Percentiles rank a stretch among this genome's conserved stretches.
phyloP scores from a whole-genome alignment of 495 filamentous ascomycete species.

The Thermochaetoides thermophila region DNA sequence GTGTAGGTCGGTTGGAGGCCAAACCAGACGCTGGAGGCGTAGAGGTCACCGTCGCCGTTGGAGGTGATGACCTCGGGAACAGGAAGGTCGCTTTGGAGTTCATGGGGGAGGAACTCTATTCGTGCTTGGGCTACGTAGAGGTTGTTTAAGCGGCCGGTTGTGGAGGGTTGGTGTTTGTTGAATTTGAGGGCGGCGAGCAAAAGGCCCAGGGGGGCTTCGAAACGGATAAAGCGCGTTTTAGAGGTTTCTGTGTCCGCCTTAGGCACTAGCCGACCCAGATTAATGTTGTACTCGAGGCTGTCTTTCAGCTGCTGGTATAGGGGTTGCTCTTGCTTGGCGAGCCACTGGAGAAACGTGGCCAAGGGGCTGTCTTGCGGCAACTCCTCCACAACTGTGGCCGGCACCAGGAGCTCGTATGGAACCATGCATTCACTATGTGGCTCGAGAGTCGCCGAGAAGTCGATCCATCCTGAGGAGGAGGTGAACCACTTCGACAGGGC shows the following conservation, averaged over 20 bases:
- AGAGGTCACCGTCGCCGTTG: slow-evolving; percentile 56
- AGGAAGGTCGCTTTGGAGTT: slow-evolving; percentile 50
- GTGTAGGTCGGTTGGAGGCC: slow-evolving; percentile 76
- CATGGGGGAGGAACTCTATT: slow-evolving; percentile 45
- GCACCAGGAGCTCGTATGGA: slow-evolving; percentile 1
- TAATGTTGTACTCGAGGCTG: neutral
- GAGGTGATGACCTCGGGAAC: slow-evolving; percentile 45
- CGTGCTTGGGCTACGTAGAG: slow-evolving; percentile 80
- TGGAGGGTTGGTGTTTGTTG: slow-evolving; percentile 7
- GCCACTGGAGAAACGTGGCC: neutral
- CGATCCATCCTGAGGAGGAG: neutral
- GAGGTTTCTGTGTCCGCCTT: too few relatives aligned
- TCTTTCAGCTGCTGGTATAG: neutral
- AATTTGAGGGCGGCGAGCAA: slow-evolving; percentile 21
- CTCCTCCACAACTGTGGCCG: neutral
- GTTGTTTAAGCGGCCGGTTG: slow-evolving; percentile 8
- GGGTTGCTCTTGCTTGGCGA: neutral
- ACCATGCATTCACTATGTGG: neutral
- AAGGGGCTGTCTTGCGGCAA: neutral
- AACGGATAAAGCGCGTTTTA: slow-evolving; percentile 25
- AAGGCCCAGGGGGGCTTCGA: slow-evolving; percentile 24
- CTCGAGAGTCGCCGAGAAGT: neutral
- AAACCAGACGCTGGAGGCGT: slow-evolving; percentile 77
- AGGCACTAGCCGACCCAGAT: too few relatives aligned
- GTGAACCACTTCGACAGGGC: slow-evolving; percentile 5